Evolutionary conservation across 352 stramenopile genomes (phyloP), one percentile per base, ranked within the genome.

Genomic region (Phytophthora megakarya): DNA sequence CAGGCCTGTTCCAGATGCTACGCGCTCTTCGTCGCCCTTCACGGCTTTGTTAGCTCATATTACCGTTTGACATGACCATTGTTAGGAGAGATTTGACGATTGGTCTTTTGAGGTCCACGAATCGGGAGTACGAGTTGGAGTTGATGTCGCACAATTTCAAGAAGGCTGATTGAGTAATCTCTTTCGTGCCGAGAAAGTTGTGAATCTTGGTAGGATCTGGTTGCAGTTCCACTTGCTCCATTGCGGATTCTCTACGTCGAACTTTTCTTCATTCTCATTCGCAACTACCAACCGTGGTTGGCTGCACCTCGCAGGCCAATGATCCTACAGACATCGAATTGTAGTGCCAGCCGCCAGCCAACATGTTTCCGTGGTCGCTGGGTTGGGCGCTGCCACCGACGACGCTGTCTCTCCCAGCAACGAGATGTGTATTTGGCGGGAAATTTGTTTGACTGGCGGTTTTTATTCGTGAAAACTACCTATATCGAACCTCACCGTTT

Each of bases 91-190:
- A n/a, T n/a, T n/a, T n/a, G n/a, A n/a, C n/a, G n/a, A n/a, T n/a
- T 42, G 62, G 61, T n/a, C 72, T 62, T 54, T 82, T 83, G 60
- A 80, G 71, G 52, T 76, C 67, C 78, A 87, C 84, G 61, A 83
- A 87, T 3, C 72, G 46, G 30, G 70, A 71, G 55, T 69, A 86
- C 47, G 75, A 84, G 58, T 84, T 81, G 62, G 62, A 71, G 50
- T 86, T 86, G 60, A 67, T 73, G 39, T 70, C 19, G 52, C 81
- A 79, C 4, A 50, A 33, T 22, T 66, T 65, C 2, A 84, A 60
- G 32, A 76, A 84, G 23, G 72, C 70, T 6, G 72, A 74, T 66
- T 84, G 75, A 26, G 73, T 86, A 66, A 86, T 82, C 51, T 69
- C 75, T 44, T 84, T 86, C 9, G 64, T 65, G 19, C 66, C 73